These are phyloP conservation scores for Nannochloropsis gaditana DNA, from an alignment of 108 stramenopile species.

Conservation along the genomic window DNA sequence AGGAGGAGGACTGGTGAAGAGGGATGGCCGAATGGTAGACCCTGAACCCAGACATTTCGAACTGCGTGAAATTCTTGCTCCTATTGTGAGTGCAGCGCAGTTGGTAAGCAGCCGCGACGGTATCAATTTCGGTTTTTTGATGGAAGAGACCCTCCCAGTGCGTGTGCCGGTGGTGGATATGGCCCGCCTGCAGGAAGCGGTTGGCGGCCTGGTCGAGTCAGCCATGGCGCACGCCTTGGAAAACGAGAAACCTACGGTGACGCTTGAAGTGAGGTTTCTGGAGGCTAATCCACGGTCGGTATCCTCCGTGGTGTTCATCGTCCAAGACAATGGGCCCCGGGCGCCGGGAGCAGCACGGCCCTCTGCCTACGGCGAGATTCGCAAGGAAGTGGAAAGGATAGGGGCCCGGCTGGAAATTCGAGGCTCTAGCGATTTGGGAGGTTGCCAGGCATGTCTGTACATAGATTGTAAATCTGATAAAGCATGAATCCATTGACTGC, in stretches of 20 bases:
- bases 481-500: not conserved
- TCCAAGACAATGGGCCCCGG: not conserved
- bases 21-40: not conserved
- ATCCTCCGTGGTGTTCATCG: not conserved
- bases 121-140: not conserved
- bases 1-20: not conserved
- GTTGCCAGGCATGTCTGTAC: not conserved
- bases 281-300: not conserved
- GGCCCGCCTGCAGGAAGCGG: not conserved
- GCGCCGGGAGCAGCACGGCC: not conserved
- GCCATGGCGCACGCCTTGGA: slow-evolving; percentile 6
- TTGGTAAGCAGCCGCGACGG: not conserved
- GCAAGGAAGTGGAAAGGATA: slow-evolving; percentile 3
- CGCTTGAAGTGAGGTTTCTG: not conserved
- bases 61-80: not conserved
- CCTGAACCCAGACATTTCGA: not conserved
- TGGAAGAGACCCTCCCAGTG: not conserved
- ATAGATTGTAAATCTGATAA: not conserved
- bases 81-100: slow-evolving; percentile 19
- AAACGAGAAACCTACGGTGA: not conserved
- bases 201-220: not conserved
- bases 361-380: not conserved
- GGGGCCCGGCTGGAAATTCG: slow-evolving; percentile 1
- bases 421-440: not conserved
- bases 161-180: not conserved